Base-by-base conservation (phyloP, 2,329 filamentous ascomycete species). In the Penicillium sp. region DNA sequence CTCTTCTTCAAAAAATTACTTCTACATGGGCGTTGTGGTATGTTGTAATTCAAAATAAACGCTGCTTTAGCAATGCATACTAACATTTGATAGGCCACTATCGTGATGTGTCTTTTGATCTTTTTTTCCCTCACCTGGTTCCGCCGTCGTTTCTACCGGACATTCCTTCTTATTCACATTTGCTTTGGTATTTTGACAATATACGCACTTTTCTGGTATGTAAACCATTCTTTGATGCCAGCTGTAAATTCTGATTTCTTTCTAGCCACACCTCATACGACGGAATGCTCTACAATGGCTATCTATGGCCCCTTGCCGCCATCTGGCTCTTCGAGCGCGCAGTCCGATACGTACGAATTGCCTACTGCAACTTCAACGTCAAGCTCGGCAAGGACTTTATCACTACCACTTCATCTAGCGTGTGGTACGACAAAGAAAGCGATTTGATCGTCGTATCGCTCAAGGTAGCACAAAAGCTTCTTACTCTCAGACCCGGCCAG, bases 291-390 rank as follows among this genome's bases (percentile, higher is more conserved):
- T 30, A 9, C 5, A 30, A 30, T 9, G 26, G 26, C 5, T 30
- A 30, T 30, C 26, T 30, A 5, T 30, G 26, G 26, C 5, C 77
- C 3, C 71, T 74, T 33, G 71, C 79, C 8, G 67, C 66, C 3
- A 68, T 81, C 28, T 82, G 79, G 79, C 26, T 66, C 11, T 69
- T 79, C 24, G 79, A 82, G 51, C 71, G 79, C 5, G 12, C 71
- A 12, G 56, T 76, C 5, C 74, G 79, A 5, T 49, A 74, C 3
- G 55, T 68, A 9, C 72, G 77, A 28, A 52, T 77, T 14, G 53
- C 72, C n/a, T 71, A 69, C 55, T 77, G 74, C 64, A 75, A 76
- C 47, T 52, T 74, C n/a, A 63, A 64, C 47, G 57, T 72, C n/a
- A 61, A 60, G 5, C 33, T 63, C 51, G 24, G 65, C 33, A 21